Base-by-base conservation (phyloP, 768 basidiomycete genomes). In the Hortiboletus campestris region DNA sequence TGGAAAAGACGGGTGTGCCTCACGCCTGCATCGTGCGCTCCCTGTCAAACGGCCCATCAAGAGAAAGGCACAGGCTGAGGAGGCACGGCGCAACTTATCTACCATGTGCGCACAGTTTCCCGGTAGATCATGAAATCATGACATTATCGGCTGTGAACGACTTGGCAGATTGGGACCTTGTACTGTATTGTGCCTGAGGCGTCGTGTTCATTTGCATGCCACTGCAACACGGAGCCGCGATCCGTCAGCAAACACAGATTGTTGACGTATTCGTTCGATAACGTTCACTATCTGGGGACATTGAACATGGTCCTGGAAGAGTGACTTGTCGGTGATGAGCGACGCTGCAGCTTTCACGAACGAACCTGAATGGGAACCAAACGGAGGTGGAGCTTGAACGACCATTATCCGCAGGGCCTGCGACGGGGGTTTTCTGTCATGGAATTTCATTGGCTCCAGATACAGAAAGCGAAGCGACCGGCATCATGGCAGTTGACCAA, bases 51-150 rank as follows among this genome's bases (percentile, higher is more conserved):
- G 4, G 45, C 5, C 38, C 14, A 20, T 41, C 39, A 6, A 31
- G 46, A 28, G 29, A 3, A 5, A 36, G 25, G 43, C 22, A 42
- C 32, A 49, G 34, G 34, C 34, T 34, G 13, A 34, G 12, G 32
- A 13, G 34, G 32, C 32, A 13, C 32, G 32, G 32, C 32, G 32
- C 32, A 34, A 34, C 32, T 13, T 13, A 14, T 6, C 25, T 25
- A 25, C 14, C 34, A 35, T 35, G 14, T 35, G 14, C 14, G 34
- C 16, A 14, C 34, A 35, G 14, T 35, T 16, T 7, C 25, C 11
- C 19, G 22, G 51, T 35, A 60, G 46, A 56, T 60, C 51, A 53
- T 56, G 47, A 31, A 28, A 32, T 49, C 12, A 20, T 56, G 29
- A 46, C 53, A 50, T 48, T 41, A 40, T 34, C 13, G 19, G 22